These are phyloP conservation scores for Eimeria tenella DNA, from an alignment of 169 alveolate species.

Conservation along the genomic window DNA sequence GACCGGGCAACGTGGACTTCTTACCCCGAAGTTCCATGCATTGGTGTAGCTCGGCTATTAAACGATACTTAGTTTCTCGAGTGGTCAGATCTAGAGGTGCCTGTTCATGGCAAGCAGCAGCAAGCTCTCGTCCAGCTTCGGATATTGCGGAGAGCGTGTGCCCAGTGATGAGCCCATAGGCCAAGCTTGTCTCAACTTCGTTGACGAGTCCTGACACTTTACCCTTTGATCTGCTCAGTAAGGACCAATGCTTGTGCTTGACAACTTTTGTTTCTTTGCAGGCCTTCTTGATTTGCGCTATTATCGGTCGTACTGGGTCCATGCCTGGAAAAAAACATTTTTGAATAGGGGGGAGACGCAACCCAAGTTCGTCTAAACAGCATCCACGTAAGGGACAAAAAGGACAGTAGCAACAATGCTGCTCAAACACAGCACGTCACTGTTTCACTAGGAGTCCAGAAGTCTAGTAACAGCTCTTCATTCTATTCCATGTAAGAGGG, in stretches of 20 bases:
- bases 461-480: too few species aligned
- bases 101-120: slow-evolving; percentile 39
- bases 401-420: background rate
- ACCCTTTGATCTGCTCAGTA: background rate
- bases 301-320: slow-evolving; percentile 28
- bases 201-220: slow-evolving; percentile 14
- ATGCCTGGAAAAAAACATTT: slow-evolving; percentile 18
- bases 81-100: background rate
- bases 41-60: slow-evolving; percentile 29
- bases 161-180: slow-evolving; percentile 31
- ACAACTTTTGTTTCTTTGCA: slow-evolving; percentile 1
- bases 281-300: background rate
- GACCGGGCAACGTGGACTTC: background rate
- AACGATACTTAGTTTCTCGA: background rate
- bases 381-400: too few species aligned
- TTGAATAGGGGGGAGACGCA: too few species aligned
- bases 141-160: slow-evolving; percentile 3
- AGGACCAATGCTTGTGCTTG: background rate
- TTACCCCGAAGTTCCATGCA: slow-evolving; percentile 45
- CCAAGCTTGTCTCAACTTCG: slow-evolving; percentile 12
- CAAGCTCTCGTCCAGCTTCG: slow-evolving; percentile 46
- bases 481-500: background rate
- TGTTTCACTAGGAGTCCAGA: too few species aligned
- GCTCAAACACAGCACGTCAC: background rate
- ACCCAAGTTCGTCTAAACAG: too few species aligned